Conservation (phyloP, 345 rosid species). For the Eucalyptus pumila region DNA sequence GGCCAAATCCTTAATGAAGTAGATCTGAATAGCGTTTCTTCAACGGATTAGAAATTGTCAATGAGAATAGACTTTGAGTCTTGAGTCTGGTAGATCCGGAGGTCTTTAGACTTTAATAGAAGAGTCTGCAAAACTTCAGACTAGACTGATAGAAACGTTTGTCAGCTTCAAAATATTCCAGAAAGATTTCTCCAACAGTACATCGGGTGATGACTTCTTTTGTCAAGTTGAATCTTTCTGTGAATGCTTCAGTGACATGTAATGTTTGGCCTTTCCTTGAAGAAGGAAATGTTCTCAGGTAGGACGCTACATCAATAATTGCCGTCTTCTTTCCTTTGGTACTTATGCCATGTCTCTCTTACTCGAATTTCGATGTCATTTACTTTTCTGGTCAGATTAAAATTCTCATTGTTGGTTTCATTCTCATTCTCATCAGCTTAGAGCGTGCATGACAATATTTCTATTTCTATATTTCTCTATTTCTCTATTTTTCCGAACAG, state of each 20-base stretch:
- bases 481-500: rapidly evolving
- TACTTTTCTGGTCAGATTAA: neutral
- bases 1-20: too few relatives aligned
- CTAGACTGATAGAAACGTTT: too few relatives aligned
- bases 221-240: neutral
- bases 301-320: neutral
- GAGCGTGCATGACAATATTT: too few relatives aligned
- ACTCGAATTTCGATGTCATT: neutral
- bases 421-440: neutral
- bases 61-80: too few relatives aligned
- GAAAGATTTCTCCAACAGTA: too few relatives aligned
- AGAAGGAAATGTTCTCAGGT: neutral
- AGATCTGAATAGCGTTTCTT: too few relatives aligned
- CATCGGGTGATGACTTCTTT: neutral
- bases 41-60: too few relatives aligned
- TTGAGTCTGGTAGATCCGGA: too few relatives aligned
- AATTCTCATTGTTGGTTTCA: neutral
- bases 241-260: neutral
- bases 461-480: too few relatives aligned
- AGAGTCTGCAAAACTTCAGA: too few relatives aligned
- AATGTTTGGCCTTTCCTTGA: neutral
- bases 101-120: too few relatives aligned
- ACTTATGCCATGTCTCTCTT: neutral
- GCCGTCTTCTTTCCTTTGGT: neutral
- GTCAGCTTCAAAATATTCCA: too few relatives aligned